Conservation (phyloP, 106 monocot species). For the Dendrobium officinale region DNA sequence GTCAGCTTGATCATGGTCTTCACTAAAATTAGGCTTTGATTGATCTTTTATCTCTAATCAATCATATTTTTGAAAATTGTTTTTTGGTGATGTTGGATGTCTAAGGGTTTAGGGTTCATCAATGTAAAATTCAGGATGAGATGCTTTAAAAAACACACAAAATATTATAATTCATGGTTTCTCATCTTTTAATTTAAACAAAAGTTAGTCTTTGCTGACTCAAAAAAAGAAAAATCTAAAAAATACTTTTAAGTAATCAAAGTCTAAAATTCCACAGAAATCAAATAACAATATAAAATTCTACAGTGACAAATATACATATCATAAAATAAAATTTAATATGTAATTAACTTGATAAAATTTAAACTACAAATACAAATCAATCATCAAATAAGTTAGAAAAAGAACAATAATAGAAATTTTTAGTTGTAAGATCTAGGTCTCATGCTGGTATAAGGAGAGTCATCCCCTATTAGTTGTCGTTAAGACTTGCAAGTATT, state of each 20-base stretch:
- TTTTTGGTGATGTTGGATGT: neutral
- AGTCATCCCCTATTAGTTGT: too few species aligned
- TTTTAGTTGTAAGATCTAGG: too few species aligned
- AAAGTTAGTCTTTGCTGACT: too few species aligned
- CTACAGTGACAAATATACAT: neutral
- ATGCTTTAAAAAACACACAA: too few species aligned
- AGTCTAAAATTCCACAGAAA: neutral
- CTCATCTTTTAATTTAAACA: too few species aligned
- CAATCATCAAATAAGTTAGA: neutral
- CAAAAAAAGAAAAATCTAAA: neutral
- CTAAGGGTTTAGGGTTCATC: neutral
- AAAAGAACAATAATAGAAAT: neutral
- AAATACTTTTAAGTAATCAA: neutral
- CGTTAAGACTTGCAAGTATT: too few species aligned
- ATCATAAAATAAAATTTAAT: neutral
- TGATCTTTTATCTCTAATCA: neutral
- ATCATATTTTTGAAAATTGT: neutral
- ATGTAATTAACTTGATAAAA: neutral
- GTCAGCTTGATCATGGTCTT: neutral
- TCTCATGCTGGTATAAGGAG: too few species aligned
- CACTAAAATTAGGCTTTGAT: neutral
- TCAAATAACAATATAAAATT: neutral
- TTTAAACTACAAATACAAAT: neutral
- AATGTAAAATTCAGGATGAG: too few species aligned
- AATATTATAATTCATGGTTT: too few species aligned